phyloP scores from a whole-genome alignment of 257 asterid genomes.

The Orobanche coerulescens region DNA sequence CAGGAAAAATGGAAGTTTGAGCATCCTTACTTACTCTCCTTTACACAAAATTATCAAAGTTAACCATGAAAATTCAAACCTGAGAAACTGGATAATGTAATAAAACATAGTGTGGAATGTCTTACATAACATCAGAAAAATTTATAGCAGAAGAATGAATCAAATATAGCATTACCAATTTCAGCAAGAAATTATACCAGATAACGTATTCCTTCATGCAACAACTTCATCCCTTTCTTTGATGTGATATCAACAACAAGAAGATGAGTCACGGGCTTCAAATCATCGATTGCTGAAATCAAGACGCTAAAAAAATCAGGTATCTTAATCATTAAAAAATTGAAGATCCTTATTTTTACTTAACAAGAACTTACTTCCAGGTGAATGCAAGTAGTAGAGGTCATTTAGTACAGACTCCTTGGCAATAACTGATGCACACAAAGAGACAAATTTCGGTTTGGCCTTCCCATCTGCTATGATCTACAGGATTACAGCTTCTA shows the following conservation, averaged over 20 bases:
- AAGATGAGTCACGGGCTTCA: constrained; percentile 97
- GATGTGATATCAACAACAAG: constrained; percentile 67
- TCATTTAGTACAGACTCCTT: constrained; percentile 56
- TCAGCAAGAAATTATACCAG: constrained; percentile 53
- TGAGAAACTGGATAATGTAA: neutral
- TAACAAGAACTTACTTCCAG: constrained; percentile 59
- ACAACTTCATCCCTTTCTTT: constrained; percentile 79
- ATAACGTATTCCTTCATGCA: constrained; percentile 81
- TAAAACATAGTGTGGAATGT: neutral
- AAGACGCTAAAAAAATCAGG: constrained; percentile 22
- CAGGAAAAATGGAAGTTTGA: neutral
- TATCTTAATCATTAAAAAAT: constrained; percentile 15
- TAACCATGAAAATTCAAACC: neutral
- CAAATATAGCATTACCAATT: constrained; percentile 7
- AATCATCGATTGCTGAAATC: constrained; percentile 72
- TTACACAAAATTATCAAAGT: neutral
- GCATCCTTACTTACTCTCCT: neutral
- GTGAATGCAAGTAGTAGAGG: constrained; percentile 69
- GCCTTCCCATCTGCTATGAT: constrained; percentile 81
- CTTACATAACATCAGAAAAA: constrained; percentile 15
- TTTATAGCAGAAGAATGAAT: constrained; percentile 11
- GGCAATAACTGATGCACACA: constrained; percentile 52
- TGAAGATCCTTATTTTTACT: constrained; percentile 21
- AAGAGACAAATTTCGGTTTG: constrained; percentile 71
- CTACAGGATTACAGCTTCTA: constrained; percentile 38